These are phyloP conservation scores for Dalechampia spathulata DNA, from an alignment of 441 rosid species.

Conservation along the genomic window DNA sequence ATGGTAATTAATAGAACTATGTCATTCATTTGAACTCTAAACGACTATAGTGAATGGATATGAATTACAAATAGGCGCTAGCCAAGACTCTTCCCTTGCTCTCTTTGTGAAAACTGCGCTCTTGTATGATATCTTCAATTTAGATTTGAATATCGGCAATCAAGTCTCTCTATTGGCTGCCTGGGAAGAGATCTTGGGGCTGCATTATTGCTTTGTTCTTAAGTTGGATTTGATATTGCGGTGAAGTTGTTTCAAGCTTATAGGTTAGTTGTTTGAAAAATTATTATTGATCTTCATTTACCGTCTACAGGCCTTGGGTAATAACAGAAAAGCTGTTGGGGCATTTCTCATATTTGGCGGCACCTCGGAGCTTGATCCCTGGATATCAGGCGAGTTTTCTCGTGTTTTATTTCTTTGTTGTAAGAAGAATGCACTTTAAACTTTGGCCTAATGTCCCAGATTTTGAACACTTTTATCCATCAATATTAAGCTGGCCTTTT, in stretches of 20 bases:
- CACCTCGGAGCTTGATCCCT: conserved; percentile 16
- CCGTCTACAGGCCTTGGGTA: conserved; percentile 41
- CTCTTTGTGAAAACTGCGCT: too few species aligned
- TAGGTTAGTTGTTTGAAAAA: background rate
- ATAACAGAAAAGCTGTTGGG: conserved; percentile 15
- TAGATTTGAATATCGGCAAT: too few species aligned
- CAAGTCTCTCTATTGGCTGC: too few species aligned
- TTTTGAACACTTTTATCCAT: too few species aligned
- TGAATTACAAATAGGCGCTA: too few species aligned
- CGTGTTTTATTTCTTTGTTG: background rate
- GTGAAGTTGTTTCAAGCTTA: background rate
- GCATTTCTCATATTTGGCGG: conserved; percentile 1
- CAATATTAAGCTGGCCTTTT: too few species aligned
- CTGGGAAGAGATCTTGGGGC: background rate
- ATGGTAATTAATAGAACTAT: too few species aligned
- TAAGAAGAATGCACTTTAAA: background rate
- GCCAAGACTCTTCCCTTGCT: too few species aligned
- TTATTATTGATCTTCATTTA: background rate
- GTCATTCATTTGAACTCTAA: too few species aligned
- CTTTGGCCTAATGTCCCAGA: background rate
- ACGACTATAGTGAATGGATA: too few species aligned
- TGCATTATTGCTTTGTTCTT: background rate
- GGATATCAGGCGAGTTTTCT: conserved; percentile 21
- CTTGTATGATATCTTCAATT: too few species aligned
- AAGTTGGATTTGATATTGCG: background rate